Evolutionary conservation across 495 filamentous ascomycete species (phyloP), one percentile per base, ranked within the genome.

Genomic region (Ramalina peruviana): DNA sequence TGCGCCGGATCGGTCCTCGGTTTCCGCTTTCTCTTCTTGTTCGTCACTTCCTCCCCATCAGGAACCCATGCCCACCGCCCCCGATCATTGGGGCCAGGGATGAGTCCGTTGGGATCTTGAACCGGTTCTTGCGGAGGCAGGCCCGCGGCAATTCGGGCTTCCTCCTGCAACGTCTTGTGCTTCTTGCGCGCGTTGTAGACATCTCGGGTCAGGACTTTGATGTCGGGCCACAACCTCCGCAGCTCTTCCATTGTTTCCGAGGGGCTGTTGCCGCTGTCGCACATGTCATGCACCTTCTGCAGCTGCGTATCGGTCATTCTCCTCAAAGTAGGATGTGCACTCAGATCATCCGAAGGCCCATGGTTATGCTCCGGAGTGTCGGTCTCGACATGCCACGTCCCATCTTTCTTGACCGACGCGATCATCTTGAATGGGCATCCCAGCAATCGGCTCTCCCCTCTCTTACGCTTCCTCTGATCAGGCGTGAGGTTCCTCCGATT

Each of bases 101-200:
- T 41, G 21, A 54, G n/a, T 19, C 51, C 58, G 41, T 60, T 60
- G 16, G 58, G 58, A 23, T 60, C 58, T 38, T 52, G 46, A 21
- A 46, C 51, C n/a, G 30, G 38, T 19, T 55, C 49, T 16, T 54
- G 41, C 21, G 39, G 23, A 4, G 46, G 33, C n/a, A 36, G 26
- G 15, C 48, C 48, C 13, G 54, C 33, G 16, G 48, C 40, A 2
- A 17, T 23, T 16, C 49, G 49, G 19, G 46, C 55, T 38, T 50
- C 6, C 6, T 53, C 51, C 26, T 56, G 55, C 42, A 49, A 44
- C 3, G 54, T 54, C 46, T 61, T 61, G 46, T 59, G 49, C 39
- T 61, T 61, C 46, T 61, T 61, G 19, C 58, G 57, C 36, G 58
- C 57, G 40, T 61, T 61, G 51, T 61, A 61, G 33, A 61, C 54